Evolutionary conservation across 805 yeast species (phyloP).

Genomic region (Candida verbasci): DNA sequence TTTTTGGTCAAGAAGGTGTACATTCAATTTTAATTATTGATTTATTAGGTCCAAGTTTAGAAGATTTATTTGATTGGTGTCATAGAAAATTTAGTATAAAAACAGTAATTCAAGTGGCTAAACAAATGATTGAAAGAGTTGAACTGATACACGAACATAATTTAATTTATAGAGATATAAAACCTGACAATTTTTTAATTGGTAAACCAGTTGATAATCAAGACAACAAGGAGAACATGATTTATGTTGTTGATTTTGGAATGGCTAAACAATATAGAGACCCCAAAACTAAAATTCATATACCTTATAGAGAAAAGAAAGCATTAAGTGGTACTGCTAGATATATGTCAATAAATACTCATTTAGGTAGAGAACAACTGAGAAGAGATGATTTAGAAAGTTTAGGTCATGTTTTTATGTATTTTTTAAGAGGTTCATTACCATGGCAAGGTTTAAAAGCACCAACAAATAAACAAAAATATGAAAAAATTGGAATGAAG

Average conservation of each 20-base stretch:
- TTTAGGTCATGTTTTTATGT: conserved; percentile 93
- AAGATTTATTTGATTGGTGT: conserved; percentile 98
- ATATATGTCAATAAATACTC: conserved; percentile 97
- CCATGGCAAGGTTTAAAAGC: conserved; percentile 99
- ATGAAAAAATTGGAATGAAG: conserved; percentile 95
- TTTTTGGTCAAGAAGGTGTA: conserved; percentile 96
- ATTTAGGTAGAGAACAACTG: conserved; percentile 93
- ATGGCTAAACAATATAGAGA: conserved; percentile 98
- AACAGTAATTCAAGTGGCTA: conserved; percentile 90
- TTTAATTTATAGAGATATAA: conserved; percentile 92
- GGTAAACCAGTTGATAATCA: conserved; percentile 85
- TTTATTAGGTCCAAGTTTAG: conserved; percentile 90
- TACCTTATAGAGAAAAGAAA: conserved; percentile 94
- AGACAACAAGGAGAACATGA: no score
- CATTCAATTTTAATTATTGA: conserved; percentile 95
- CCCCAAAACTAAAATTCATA: conserved; percentile 91
- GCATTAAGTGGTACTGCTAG: conserved; percentile 97
- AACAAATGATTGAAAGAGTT: conserved; percentile 87
- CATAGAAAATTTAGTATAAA: conserved; percentile 83
- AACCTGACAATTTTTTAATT: conserved; percentile 93
- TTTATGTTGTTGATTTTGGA: conserved; percentile 93
- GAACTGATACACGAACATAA: conserved; percentile 86
- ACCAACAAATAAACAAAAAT: conserved; percentile 95
- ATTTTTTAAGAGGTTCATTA: conserved; percentile 86
- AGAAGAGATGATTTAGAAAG: conserved; percentile 96